These are phyloP conservation scores for Glomus cerebriforme DNA, from an alignment of 192 early-diverging fungal genomes.

Conservation along the genomic window DNA sequence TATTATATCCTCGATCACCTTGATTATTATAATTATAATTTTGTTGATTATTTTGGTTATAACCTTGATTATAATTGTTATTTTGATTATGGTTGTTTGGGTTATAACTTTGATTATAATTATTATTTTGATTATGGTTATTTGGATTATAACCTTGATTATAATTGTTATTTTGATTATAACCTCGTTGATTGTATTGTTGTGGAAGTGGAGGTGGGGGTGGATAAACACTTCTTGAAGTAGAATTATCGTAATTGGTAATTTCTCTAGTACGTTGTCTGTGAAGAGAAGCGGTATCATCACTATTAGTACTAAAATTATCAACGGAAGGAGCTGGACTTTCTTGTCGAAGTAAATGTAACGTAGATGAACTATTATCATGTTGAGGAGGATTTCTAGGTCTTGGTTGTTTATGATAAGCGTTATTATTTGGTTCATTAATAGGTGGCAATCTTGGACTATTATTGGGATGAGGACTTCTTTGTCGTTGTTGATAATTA, in stretches of 20 bases:
- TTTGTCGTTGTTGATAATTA: neutral
- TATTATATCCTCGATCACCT: too few species aligned
- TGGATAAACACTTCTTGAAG: too few species aligned
- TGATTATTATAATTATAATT: neutral
- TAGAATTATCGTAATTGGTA: neutral
- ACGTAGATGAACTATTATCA: neutral
- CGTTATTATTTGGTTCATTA: neutral
- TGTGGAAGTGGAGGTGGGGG: too few species aligned
- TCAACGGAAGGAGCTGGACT: neutral
- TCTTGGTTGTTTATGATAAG: neutral
- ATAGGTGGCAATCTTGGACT: neutral
- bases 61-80: neutral
- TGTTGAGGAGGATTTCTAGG: neutral
- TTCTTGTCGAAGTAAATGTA: neutral
- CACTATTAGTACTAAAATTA: neutral
- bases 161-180: too few species aligned
- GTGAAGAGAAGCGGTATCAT: neutral
- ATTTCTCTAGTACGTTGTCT: neutral
- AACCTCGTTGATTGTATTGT: too few species aligned
- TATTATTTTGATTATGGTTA: neutral
- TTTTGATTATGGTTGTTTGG: neutral
- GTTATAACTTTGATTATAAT: neutral
- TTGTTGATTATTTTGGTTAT: neutral
- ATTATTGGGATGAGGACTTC: neutral
- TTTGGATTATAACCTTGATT: neutral